Conservation (phyloP, 139 green algal species). For the Chlorella vulgaris region DNA sequence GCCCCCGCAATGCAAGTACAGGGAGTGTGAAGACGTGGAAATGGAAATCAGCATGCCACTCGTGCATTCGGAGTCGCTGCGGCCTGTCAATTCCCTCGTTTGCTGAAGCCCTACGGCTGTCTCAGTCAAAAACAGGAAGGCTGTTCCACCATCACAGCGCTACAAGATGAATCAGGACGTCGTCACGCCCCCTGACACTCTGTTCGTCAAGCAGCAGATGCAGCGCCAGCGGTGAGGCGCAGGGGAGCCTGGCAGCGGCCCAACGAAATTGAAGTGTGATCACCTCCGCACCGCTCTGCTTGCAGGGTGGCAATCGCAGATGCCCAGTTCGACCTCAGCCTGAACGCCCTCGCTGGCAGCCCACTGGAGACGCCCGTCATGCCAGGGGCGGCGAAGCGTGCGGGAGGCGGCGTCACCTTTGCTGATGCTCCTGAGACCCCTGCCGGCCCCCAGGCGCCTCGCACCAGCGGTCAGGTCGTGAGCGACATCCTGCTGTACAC, state of each 20-base stretch:
- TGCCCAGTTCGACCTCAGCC: constrained; percentile 3
- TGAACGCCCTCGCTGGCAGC: constrained; percentile 9
- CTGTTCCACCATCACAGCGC: background rate
- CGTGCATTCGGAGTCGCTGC: too few relatives aligned
- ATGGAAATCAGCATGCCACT: too few relatives aligned
- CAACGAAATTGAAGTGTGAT: too few relatives aligned
- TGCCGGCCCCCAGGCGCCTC: background rate
- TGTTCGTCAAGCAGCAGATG: constrained; percentile 25
- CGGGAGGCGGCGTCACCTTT: constrained; percentile 1
- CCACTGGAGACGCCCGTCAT: constrained; percentile 17
- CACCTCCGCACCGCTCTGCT: too few relatives aligned
- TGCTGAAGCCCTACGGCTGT: too few relatives aligned
- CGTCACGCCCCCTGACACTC: constrained; percentile 36
- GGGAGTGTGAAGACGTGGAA: too few relatives aligned
- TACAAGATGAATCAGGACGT: background rate
- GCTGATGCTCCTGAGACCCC: constrained; percentile 15
- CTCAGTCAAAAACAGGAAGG: too few relatives aligned
- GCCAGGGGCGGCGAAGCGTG: background rate
- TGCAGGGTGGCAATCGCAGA: constrained; percentile 1
- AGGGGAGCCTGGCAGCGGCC: too few relatives aligned
- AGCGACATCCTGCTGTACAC: constrained; percentile 39
- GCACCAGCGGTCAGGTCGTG: background rate
- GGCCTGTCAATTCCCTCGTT: too few relatives aligned
- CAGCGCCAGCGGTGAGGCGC: constrained; percentile 16
- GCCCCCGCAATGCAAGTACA: too few relatives aligned